These are phyloP conservation scores for Fusarium pseudocircinatum DNA, from an alignment of 2,329 filamentous ascomycete species.

Conservation along the genomic window DNA sequence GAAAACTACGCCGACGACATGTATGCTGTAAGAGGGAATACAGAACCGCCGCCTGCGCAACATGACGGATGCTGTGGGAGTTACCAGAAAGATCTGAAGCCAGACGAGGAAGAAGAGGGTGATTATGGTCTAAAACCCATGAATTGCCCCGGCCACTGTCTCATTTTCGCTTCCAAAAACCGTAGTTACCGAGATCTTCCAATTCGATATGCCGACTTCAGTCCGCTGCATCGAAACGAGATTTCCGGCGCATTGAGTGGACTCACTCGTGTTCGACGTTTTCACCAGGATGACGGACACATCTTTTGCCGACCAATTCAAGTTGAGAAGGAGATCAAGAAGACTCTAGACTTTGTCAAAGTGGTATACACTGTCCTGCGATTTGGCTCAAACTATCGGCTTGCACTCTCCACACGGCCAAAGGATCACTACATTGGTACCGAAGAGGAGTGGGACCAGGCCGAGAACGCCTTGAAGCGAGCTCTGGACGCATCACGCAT, in stretches of 20 bases:
- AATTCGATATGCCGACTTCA: slow-evolving; percentile 87
- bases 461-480: slow-evolving; percentile 52
- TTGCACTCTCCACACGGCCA: slow-evolving; percentile 83
- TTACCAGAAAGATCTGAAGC: slow-evolving; percentile 28
- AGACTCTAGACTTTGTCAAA: slow-evolving; percentile 78
- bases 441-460: slow-evolving; percentile 67
- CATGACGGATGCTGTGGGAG: slow-evolving; percentile 48
- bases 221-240: slow-evolving; percentile 87
- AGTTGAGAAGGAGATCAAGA: slow-evolving; percentile 77
- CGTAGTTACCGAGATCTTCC: slow-evolving; percentile 84
- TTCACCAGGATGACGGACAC: slow-evolving; percentile 91
- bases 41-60: slow-evolving; percentile 34
- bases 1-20: slow-evolving; percentile 93
- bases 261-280: slow-evolving; percentile 83
- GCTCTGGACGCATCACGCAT: slow-evolving; percentile 72
- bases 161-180: slow-evolving; percentile 79
- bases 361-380: slow-evolving; percentile 76
- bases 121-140: slow-evolving; percentile 90
- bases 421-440: slow-evolving; percentile 81
- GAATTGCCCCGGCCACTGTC: slow-evolving; percentile 91
- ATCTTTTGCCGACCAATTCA: slow-evolving; percentile 86
- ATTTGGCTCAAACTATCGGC: slow-evolving; percentile 73
- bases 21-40: slow-evolving; percentile 78
- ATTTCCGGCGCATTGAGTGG: slow-evolving; percentile 83
- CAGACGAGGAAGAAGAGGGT: slow-evolving; percentile 67